These are phyloP conservation scores for Sambucus nigra DNA, from an alignment of 129 eudicot species.

Conservation along the genomic window DNA sequence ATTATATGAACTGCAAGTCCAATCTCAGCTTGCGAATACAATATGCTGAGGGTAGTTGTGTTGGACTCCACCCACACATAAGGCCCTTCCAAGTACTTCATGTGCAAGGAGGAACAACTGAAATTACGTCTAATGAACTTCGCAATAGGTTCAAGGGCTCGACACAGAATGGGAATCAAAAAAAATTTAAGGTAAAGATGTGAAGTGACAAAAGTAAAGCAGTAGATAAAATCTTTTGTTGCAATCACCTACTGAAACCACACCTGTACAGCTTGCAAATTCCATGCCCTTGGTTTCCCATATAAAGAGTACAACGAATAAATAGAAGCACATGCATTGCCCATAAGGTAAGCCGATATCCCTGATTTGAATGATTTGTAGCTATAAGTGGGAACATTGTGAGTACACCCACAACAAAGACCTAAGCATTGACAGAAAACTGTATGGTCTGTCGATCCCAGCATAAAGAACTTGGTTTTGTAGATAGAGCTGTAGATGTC, in stretches of 20 bases:
- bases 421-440: slow-evolving; percentile 96
- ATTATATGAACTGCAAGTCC: slow-evolving; percentile 77
- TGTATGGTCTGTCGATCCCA: slow-evolving; percentile 84
- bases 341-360: slow-evolving; percentile 75
- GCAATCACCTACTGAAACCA: slow-evolving; percentile 86
- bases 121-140: slow-evolving; percentile 80
- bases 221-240: slow-evolving; percentile 91
- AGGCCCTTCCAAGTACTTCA: too few species aligned
- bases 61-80: too few species aligned
- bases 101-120: slow-evolving; percentile 59
- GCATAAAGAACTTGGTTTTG: slow-evolving; percentile 54
- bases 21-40: slow-evolving; percentile 88
- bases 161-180: slow-evolving; percentile 72
- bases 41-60: slow-evolving; percentile 67
- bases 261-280: slow-evolving; percentile 71
- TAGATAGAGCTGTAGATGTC: slow-evolving; percentile 36
- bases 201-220: slow-evolving; percentile 75
- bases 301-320: slow-evolving; percentile 87
- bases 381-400: slow-evolving; percentile 72
- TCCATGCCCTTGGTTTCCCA: slow-evolving; percentile 98
- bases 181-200: slow-evolving; percentile 84
- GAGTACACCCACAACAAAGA: slow-evolving; percentile 77
- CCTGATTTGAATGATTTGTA: slow-evolving; percentile 58
- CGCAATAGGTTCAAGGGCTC: slow-evolving; percentile 67
- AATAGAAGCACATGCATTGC: slow-evolving; percentile 79